A percentile compares a stretch with the other conserved stretches of the same genome.
Evolutionary conservation across 1,139 yeast genomes (phyloP).

Genomic region (Suhomyces terraborum): DNA sequence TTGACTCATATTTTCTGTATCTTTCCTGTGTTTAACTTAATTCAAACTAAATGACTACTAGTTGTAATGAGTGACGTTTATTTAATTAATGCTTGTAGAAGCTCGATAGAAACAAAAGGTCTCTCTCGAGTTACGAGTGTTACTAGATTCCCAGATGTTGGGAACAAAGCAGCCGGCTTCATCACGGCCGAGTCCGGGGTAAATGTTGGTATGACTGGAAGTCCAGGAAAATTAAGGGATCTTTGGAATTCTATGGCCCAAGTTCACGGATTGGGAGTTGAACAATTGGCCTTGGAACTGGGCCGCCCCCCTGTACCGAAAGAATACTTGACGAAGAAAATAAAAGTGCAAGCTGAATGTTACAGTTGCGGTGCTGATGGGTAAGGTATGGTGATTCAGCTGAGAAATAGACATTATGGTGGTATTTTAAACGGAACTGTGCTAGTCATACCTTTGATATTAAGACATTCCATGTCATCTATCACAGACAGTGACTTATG

Average conservation of each 20-base stretch:
- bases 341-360: slow-evolving; percentile 1
- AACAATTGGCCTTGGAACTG: neutral
- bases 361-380: neutral
- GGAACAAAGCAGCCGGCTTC: neutral
- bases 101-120: neutral
- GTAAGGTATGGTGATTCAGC: no score
- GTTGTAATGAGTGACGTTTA: neutral
- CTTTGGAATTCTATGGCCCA: neutral
- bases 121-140: neutral
- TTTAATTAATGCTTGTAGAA: neutral
- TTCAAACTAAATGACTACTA: neutral
- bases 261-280: neutral
- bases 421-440: no score
- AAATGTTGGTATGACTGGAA: neutral
- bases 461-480: neutral
- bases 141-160: neutral
- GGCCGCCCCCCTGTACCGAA: slow-evolving; percentile 1
- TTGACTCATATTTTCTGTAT: neutral
- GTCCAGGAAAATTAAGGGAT: neutral
- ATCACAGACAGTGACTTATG: neutral
- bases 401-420: no score
- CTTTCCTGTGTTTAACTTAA: neutral
- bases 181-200: neutral
- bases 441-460: neutral
- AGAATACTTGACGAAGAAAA: neutral